Base-by-base conservation (phyloP, 345 rosid genomes). In the Salix viminalis region DNA sequence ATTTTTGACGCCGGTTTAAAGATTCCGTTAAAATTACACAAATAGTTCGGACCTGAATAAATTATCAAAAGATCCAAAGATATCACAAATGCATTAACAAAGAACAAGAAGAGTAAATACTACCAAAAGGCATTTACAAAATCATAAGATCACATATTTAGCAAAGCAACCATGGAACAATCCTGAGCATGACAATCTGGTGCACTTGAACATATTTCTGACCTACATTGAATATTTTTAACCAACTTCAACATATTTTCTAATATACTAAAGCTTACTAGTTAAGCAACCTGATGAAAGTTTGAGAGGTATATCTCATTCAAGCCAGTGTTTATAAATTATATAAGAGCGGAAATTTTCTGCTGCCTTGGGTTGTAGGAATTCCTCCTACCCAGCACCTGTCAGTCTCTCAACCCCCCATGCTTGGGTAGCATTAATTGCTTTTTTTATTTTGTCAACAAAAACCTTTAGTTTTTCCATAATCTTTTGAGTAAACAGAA, bases 11-110 rank as follows among this genome's bases (percentile, higher is more conserved):
- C 36, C 90, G 91, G 80, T 85, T 89, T 62, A 95, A 84, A 74
- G 96, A 86, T 80, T 88, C 89, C 13, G 96, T 93, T 76, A 95
- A 85, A 83, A 89, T 91, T 71, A 83, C 62, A 82, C 97, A 88
- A 62, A 95, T 89, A 80, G 77, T 84, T 80, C 87, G 89, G 80
- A 95, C 97, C 99, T 95, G 92, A 58, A 83, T 46, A 75, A 4
- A 21, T 56, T 7, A 23, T 12, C 66, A 75, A 39, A 41, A 78
- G 19, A 64, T 48, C 24, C 23, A 67, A 41, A 24, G 37, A 34
- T 28, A 73, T 52, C 61, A 24, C 74, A 79, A 56, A 67, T 42
- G 32, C 19, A 70, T 66, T 54, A 65, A 36, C 61, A 13, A 42
- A 67, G 50, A n/a, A 16, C 32, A 67, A 78, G 15, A 58, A 71